Percentiles rank a stretch among this genome's conserved stretches.
Evolutionary conservation across 495 filamentous ascomycete species (phyloP).

Genomic region (Neurospora tetraspora): DNA sequence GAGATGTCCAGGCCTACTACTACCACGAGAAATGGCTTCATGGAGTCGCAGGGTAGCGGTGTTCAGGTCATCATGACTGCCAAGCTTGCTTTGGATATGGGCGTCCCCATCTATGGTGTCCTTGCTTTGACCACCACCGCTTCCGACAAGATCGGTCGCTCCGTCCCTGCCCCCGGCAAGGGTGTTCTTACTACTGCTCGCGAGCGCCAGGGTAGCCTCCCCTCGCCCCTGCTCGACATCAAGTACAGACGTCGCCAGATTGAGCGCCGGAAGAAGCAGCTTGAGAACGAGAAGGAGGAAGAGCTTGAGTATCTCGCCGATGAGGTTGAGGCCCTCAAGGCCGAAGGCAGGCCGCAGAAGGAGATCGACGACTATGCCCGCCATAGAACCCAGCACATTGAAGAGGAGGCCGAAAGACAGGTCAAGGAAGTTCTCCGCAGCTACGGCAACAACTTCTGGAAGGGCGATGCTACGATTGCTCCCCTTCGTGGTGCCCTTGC

Average conservation of each 20-base stretch:
- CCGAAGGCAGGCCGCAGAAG: slow-evolving; percentile 58
- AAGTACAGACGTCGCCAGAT: slow-evolving; percentile 94
- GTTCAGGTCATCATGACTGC: slow-evolving; percentile 98
- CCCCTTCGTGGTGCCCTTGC: slow-evolving; percentile 90
- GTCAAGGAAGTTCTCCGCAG: slow-evolving; percentile 85
- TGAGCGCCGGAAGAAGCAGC: slow-evolving; percentile 80
- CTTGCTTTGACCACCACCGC: slow-evolving; percentile 93
- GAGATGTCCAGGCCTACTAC: slow-evolving; percentile 98
- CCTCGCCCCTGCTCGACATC: slow-evolving; percentile 89
- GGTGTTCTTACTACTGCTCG: slow-evolving; percentile 97
- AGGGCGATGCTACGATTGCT: slow-evolving; percentile 83
- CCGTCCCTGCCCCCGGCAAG: slow-evolving; percentile 90
- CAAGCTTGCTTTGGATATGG: slow-evolving; percentile 93
- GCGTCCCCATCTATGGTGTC: slow-evolving; percentile 93
- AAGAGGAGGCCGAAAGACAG: slow-evolving; percentile 80
- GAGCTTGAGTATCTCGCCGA: slow-evolving; percentile 89
- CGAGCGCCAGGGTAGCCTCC: slow-evolving; percentile 82
- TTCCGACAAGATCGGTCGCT: slow-evolving; percentile 97
- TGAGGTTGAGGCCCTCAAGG: slow-evolving; percentile 84
- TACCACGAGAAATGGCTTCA: slow-evolving; percentile 93
- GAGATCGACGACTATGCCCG: slow-evolving; percentile 71
- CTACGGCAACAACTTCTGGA: slow-evolving; percentile 98
- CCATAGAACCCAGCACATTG: slow-evolving; percentile 76
- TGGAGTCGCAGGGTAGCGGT: slow-evolving; percentile 98
- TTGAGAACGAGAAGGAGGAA: slow-evolving; percentile 90